Evolutionary conservation across 1,284 basidiomycete species (phyloP).

Genomic region (Boletus hoseneyae): DNA sequence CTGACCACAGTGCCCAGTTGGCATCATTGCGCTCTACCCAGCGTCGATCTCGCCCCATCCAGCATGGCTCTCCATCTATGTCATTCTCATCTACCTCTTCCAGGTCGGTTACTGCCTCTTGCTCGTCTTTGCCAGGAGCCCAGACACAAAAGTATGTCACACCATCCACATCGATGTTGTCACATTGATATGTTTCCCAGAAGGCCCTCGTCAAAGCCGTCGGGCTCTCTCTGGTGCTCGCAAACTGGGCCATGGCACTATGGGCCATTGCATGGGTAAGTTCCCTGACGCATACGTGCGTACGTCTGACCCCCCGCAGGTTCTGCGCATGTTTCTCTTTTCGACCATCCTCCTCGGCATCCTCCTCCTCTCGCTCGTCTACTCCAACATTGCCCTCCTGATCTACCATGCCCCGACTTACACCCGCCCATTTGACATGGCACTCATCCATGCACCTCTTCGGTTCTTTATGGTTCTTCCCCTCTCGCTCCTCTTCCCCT

Average conservation of each 20-base stretch:
- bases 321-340: slow-evolving; percentile 58
- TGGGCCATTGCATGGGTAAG: slow-evolving; percentile 83
- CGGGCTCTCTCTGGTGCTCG: slow-evolving; percentile 71
- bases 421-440: slow-evolving; percentile 56
- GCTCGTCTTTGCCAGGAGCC: slow-evolving; percentile 65
- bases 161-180: not conserved
- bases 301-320: slow-evolving; percentile 31
- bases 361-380: slow-evolving; percentile 62
- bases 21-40: slow-evolving; percentile 55
- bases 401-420: slow-evolving; percentile 60
- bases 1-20: slow-evolving; percentile 34
- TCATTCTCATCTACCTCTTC: slow-evolving; percentile 55
- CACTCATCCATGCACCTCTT: slow-evolving; percentile 71
- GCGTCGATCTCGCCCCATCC: slow-evolving; percentile 73
- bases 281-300: not conserved
- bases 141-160: slow-evolving; percentile 73
- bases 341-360: slow-evolving; percentile 62
- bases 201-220: slow-evolving; percentile 71
- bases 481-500: slow-evolving; percentile 44
- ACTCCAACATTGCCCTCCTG: slow-evolving; percentile 64
- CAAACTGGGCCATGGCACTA: slow-evolving; percentile 79
- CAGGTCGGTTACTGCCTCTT: slow-evolving; percentile 82
- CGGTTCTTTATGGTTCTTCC: slow-evolving; percentile 67
- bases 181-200: slow-evolving; percentile 31
- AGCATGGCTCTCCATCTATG: slow-evolving; percentile 63